Conservation (phyloP, 768 basidiomycete genomes). For the Tephrocybe sp. region DNA sequence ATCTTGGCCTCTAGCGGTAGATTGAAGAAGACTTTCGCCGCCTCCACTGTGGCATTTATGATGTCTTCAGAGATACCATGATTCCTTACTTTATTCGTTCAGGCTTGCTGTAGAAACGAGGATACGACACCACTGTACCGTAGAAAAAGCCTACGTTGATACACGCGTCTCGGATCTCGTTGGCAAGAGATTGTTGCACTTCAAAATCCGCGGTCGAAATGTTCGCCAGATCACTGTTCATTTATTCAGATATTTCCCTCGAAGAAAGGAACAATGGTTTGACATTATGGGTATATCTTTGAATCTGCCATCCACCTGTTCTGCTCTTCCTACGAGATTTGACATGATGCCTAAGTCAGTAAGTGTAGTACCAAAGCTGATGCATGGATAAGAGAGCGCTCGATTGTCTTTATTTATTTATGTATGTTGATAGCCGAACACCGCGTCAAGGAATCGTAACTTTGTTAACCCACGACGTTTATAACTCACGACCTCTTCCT, state of each 20-base stretch:
- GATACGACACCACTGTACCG: constrained; percentile 32
- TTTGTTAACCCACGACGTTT: too few species aligned
- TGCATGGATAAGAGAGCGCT: too few species aligned
- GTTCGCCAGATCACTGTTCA: constrained; percentile 41
- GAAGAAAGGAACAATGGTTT: background rate
- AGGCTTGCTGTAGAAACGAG: background rate
- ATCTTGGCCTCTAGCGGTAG: constrained; percentile 62
- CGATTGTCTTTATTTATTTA: too few species aligned
- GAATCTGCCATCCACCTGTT: constrained; percentile 20
- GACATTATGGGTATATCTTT: constrained; percentile 38
- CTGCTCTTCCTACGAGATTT: constrained; percentile 21
- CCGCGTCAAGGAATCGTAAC: too few species aligned
- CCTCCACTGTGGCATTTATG: constrained; percentile 43
- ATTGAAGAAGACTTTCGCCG: constrained; percentile 61
- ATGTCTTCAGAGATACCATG: constrained; percentile 63
- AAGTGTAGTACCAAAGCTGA: too few species aligned
- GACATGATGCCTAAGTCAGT: too few species aligned
- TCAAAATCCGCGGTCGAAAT: constrained; percentile 32
- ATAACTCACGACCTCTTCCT: too few species aligned
- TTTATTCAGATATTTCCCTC: background rate
- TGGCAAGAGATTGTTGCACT: constrained; percentile 44
- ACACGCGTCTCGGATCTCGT: constrained; percentile 69
- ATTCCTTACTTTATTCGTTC: constrained; percentile 52
- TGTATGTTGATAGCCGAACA: too few species aligned
- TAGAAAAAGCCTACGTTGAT: constrained; percentile 87